Conservation (phyloP, 1,284 basidiomycete species). For the Grifola frondosa region DNA sequence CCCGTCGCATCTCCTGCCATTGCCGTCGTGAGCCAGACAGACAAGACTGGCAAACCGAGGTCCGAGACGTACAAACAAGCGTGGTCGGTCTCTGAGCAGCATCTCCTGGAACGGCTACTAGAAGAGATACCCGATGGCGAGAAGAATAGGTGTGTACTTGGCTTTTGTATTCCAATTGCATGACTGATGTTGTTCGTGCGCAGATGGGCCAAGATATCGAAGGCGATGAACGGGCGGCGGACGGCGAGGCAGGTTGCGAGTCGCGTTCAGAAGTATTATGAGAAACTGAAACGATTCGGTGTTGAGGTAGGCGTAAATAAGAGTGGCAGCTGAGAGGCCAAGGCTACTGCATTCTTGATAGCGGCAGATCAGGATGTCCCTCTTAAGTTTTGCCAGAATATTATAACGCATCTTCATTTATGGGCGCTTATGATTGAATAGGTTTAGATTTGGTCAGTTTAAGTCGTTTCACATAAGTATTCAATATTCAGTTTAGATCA, state of each 20-base stretch:
- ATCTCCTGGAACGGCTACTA: slow-evolving; percentile 66
- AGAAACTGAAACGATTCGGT: slow-evolving; percentile 76
- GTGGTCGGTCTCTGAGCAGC: slow-evolving; percentile 74
- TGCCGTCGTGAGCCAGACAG: slow-evolving; percentile 15
- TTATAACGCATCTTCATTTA: no score
- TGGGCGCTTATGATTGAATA: no score
- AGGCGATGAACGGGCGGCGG: slow-evolving; percentile 71
- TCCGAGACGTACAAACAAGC: slow-evolving; percentile 74
- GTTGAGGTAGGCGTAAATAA: slow-evolving; percentile 34
- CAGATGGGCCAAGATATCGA: slow-evolving; percentile 78
- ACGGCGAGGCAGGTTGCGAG: slow-evolving; percentile 82
- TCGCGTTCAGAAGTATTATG: slow-evolving; percentile 82
- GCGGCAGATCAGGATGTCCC: no score
- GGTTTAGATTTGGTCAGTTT: no score
- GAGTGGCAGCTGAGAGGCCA: no score
- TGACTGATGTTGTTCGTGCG: background rate
- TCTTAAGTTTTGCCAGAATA: no score
- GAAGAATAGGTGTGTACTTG: slow-evolving; percentile 57
- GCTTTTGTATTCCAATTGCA: slow-evolving; percentile 2
- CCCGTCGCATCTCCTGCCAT: slow-evolving; percentile 12
- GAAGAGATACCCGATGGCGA: slow-evolving; percentile 77
- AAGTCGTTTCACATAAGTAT: no score
- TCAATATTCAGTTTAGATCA: no score
- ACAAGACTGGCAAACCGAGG: slow-evolving; percentile 37
- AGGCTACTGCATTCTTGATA: no score